A percentile compares a stretch with the other conserved stretches of the same genome.
These are phyloP conservation scores for Beauveria sp. DNA, from an alignment of 2,329 filamentous ascomycete species.

Conservation along the genomic window DNA sequence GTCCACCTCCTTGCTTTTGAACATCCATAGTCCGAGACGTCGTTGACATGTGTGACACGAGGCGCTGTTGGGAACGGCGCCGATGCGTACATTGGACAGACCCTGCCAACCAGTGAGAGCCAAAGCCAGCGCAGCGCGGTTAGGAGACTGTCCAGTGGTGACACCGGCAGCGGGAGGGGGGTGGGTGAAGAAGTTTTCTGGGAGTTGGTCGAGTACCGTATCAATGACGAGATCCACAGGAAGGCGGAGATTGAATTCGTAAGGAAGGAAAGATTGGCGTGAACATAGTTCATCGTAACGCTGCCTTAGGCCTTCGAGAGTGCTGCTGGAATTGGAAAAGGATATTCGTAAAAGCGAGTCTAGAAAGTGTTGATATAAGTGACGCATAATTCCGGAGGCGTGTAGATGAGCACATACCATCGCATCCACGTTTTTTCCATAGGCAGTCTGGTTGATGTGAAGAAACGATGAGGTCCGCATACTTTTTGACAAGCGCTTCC, in stretches of 20 bases:
- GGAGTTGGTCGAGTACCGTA: slow-evolving; percentile 40
- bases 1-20: slow-evolving; percentile 64
- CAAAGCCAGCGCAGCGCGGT: slow-evolving; percentile 57
- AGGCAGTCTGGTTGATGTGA: slow-evolving; percentile 76
- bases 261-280: slow-evolving; percentile 50
- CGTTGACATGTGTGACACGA: slow-evolving; percentile 82
- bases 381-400: too few species aligned
- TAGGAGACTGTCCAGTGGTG: slow-evolving; percentile 25
- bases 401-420: slow-evolving; percentile 48
- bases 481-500: slow-evolving; percentile 67
- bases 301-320: slow-evolving; percentile 49
- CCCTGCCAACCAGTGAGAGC: slow-evolving; percentile 72
- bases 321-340: slow-evolving; percentile 52
- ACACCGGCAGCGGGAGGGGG: slow-evolving; percentile 28
- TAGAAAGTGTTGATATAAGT: slow-evolving; percentile 20
- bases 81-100: slow-evolving; percentile 43
- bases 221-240: slow-evolving; percentile 47
- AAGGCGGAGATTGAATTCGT: slow-evolving; percentile 53
- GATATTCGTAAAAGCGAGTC: slow-evolving; percentile 55
- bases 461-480: slow-evolving; percentile 62
- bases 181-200: slow-evolving; percentile 45
- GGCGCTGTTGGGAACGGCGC: slow-evolving; percentile 62
- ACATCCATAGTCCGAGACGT: slow-evolving; percentile 89
- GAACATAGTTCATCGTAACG: slow-evolving; percentile 58
- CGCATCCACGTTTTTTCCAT: slow-evolving; percentile 83